A percentile compares a stretch with the other conserved stretches of the same genome.
These are phyloP conservation scores for Cytospora leucostoma DNA, from an alignment of 2,329 filamentous ascomycete species.

Conservation along the genomic window DNA sequence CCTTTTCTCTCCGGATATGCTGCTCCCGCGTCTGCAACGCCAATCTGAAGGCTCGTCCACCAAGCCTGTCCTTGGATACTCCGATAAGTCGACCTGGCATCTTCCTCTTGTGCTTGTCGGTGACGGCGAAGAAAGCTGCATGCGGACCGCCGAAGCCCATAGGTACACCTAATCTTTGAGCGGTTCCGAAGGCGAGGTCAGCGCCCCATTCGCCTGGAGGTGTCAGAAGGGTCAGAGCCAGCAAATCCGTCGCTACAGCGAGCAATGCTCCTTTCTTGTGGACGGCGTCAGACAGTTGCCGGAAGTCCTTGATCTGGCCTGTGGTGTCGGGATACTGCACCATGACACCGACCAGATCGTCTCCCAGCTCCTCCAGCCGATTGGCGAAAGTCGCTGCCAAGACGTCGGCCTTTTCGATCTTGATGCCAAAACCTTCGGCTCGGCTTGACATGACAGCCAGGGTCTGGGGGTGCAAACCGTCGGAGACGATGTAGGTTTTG, in stretches of 20 bases:
- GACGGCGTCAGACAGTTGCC: constrained; percentile 70
- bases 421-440: constrained; percentile 88
- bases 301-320: constrained; percentile 77
- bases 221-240: constrained; percentile 83
- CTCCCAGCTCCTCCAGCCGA: constrained; percentile 71
- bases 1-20: constrained; percentile 94
- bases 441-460: constrained; percentile 80
- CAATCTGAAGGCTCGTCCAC: constrained; percentile 77
- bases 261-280: constrained; percentile 79
- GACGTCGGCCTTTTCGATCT: constrained; percentile 72
- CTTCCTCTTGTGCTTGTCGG: constrained; percentile 90
- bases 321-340: constrained; percentile 95
- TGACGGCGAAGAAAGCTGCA: constrained; percentile 91
- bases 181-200: constrained; percentile 91
- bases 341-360: constrained; percentile 83
- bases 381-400: constrained; percentile 61
- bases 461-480: constrained; percentile 82
- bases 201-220: constrained; percentile 93
- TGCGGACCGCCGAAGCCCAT: constrained; percentile 94
- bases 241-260: constrained; percentile 84
- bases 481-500: constrained; percentile 83
- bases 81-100: constrained; percentile 90
- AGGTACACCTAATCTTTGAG: constrained; percentile 88
- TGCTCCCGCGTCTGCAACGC: constrained; percentile 93
- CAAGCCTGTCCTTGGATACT: constrained; percentile 86